Evolutionary conservation across 1,139 yeast species (phyloP).

Genomic region (Yarrowia galli): DNA sequence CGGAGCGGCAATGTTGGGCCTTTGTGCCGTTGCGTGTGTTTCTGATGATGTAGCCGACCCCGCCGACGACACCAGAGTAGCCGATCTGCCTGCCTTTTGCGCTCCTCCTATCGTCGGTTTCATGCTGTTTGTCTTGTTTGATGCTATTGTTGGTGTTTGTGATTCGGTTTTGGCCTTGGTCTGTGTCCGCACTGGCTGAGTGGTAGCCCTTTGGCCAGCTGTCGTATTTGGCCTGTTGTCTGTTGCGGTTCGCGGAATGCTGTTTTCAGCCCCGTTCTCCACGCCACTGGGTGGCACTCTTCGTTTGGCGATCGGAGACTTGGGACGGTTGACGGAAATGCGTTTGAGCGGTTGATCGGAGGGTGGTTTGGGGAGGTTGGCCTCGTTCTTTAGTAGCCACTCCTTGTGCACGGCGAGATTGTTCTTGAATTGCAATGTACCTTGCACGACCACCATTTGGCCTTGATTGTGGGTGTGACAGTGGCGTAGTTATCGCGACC

Average conservation of each 20-base stretch:
- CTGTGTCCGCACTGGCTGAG: background rate
- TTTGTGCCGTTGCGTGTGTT: slow-evolving; percentile 5
- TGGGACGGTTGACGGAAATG: slow-evolving; percentile 9
- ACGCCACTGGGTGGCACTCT: background rate
- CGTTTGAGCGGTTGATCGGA: slow-evolving; percentile 13
- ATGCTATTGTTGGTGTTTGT: background rate
- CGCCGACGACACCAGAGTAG: background rate
- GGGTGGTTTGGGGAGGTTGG: slow-evolving; percentile 15
- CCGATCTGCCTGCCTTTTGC: slow-evolving; percentile 1
- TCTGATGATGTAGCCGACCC: background rate
- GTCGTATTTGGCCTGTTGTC: background rate
- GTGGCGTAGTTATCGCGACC: slow-evolving; percentile 26
- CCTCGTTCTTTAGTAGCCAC: slow-evolving; percentile 15
- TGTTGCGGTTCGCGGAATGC: background rate
- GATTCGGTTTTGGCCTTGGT: background rate
- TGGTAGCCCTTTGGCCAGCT: background rate
- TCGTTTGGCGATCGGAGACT: slow-evolving; percentile 21
- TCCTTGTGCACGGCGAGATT: slow-evolving; percentile 24
- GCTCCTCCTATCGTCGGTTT: background rate
- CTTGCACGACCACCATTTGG: slow-evolving; percentile 21
- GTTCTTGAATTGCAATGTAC: slow-evolving; percentile 20
- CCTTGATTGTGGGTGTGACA: background rate
- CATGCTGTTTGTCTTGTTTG: background rate
- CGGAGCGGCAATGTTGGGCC: slow-evolving; percentile 9
- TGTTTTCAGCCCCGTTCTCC: background rate